Percentiles rank a stretch among this genome's conserved stretches.
Evolutionary conservation across 257 asterid genomes (phyloP).

Genomic region (Jacaranda mimosifolia): DNA sequence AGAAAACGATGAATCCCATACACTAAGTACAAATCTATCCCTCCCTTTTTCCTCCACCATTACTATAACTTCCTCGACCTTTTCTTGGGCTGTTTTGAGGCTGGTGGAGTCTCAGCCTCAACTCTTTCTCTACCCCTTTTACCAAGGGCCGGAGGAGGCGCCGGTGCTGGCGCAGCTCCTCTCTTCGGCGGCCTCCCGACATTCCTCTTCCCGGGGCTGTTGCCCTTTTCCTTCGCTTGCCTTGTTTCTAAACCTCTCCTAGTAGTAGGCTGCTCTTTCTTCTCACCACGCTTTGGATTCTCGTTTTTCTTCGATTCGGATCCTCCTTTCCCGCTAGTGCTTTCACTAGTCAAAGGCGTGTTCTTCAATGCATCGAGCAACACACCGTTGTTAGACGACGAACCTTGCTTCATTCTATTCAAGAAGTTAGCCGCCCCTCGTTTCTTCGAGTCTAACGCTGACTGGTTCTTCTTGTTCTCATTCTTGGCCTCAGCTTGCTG

Average conservation of each 20-base stretch:
- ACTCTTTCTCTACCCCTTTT: slow-evolving; percentile 61
- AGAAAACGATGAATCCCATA: slow-evolving; percentile 35
- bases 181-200: slow-evolving; percentile 72
- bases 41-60: slow-evolving; percentile 14
- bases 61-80: slow-evolving; percentile 65
- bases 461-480: slow-evolving; percentile 53
- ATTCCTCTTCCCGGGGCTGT: slow-evolving; percentile 57
- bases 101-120: slow-evolving; percentile 47
- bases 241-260: slow-evolving; percentile 48
- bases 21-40: slow-evolving; percentile 49
- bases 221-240: slow-evolving; percentile 52
- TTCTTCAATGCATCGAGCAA: slow-evolving; percentile 66
- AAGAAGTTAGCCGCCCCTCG: slow-evolving; percentile 70
- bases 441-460: slow-evolving; percentile 60
- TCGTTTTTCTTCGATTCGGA: slow-evolving; percentile 52
- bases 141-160: slow-evolving; percentile 37
- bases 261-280: slow-evolving; percentile 44
- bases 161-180: slow-evolving; percentile 56
- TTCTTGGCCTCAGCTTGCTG: slow-evolving; percentile 47
- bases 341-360: slow-evolving; percentile 60
- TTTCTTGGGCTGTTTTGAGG: slow-evolving; percentile 68
- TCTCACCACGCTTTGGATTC: slow-evolving; percentile 46
- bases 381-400: slow-evolving; percentile 58
- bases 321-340: slow-evolving; percentile 47
- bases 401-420: slow-evolving; percentile 67